Percentiles rank a stretch among this genome's conserved stretches.
Evolutionary conservation across 352 stramenopile genomes (phyloP).

Genomic region (Globisporangium nagaii): DNA sequence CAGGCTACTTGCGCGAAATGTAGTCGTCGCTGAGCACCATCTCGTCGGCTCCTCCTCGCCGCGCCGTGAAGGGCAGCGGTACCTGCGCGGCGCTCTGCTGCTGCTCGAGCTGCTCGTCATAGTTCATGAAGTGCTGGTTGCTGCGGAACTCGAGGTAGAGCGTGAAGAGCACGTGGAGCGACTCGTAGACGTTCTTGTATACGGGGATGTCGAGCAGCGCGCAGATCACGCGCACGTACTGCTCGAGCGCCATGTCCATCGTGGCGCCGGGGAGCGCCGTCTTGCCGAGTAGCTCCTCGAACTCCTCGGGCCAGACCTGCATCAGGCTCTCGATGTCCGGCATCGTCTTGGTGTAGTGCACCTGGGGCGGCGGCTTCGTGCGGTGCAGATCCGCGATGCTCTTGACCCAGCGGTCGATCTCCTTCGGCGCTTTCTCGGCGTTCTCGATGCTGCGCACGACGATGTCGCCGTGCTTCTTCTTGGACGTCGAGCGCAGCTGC

Average conservation of each 20-base stretch:
- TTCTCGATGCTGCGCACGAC: constrained; percentile 94
- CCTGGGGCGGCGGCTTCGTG: constrained; percentile 89
- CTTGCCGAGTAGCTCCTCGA: constrained; percentile 76
- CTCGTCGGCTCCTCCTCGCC: constrained; percentile 21
- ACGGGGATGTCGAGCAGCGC: constrained; percentile 94
- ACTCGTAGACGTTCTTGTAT: constrained; percentile 93
- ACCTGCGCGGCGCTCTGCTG: constrained; percentile 1
- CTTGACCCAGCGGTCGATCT: constrained; percentile 95
- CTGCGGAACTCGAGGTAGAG: constrained; percentile 90
- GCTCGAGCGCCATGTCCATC: constrained; percentile 90
- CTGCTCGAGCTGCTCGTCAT: constrained; percentile 42
- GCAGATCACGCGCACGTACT: constrained; percentile 92
- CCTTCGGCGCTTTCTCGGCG: constrained; percentile 87
- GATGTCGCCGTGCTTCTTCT: constrained; percentile 92
- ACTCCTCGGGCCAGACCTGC: constrained; percentile 88
- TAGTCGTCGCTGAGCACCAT: constrained; percentile 26
- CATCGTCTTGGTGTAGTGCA: constrained; percentile 93
- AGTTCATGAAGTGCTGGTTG: constrained; percentile 93
- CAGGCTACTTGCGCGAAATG: constrained; percentile 27
- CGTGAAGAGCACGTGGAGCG: constrained; percentile 93
- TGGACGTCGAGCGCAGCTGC: constrained; percentile 91
- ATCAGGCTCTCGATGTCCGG: constrained; percentile 94
- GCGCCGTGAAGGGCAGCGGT: constrained; percentile 30
- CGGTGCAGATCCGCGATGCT: constrained; percentile 93
- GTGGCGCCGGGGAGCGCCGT: constrained; percentile 67